Evolutionary conservation across 768 basidiomycete genomes (phyloP).

Genomic region (Flagelloscypha sp.): DNA sequence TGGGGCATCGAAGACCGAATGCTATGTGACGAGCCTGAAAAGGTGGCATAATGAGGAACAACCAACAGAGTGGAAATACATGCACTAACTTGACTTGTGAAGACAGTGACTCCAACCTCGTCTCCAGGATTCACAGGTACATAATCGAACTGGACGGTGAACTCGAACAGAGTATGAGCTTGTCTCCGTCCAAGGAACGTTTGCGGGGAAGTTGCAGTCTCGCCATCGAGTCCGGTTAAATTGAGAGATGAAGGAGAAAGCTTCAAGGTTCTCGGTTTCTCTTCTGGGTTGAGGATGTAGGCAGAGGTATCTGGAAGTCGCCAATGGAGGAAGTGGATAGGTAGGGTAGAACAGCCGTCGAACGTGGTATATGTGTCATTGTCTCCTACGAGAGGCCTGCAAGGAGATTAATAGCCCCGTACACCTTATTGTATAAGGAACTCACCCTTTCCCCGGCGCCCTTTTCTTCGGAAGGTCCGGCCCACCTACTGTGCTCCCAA

Average conservation of each 20-base stretch:
- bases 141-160: slow-evolving; percentile 17
- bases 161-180: slow-evolving; percentile 20
- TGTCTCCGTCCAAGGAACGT: slow-evolving; percentile 24
- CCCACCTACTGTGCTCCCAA: slow-evolving; percentile 16
- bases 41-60: too few species aligned
- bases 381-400: not conserved
- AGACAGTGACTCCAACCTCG: slow-evolving; percentile 23
- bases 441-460: slow-evolving; percentile 9
- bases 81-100: slow-evolving; percentile 18
- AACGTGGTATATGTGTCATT: slow-evolving; percentile 18
- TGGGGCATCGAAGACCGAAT: too few species aligned
- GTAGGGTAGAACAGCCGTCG: slow-evolving; percentile 13
- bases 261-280: slow-evolving; percentile 14
- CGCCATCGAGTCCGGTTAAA: slow-evolving; percentile 20
- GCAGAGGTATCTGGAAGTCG: slow-evolving; percentile 17
- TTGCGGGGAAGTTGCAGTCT: slow-evolving; percentile 18
- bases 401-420: slow-evolving; percentile 9
- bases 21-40: too few species aligned
- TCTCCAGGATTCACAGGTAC: slow-evolving; percentile 14
- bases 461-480: slow-evolving; percentile 10
- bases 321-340: slow-evolving; percentile 21
- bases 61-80: too few species aligned
- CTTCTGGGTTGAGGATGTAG: slow-evolving; percentile 16
- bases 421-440: slow-evolving; percentile 1
- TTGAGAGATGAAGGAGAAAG: slow-evolving; percentile 19